Conservation (phyloP, 805 yeast genomes). For the Wickerhamomyces tratensis region DNA sequence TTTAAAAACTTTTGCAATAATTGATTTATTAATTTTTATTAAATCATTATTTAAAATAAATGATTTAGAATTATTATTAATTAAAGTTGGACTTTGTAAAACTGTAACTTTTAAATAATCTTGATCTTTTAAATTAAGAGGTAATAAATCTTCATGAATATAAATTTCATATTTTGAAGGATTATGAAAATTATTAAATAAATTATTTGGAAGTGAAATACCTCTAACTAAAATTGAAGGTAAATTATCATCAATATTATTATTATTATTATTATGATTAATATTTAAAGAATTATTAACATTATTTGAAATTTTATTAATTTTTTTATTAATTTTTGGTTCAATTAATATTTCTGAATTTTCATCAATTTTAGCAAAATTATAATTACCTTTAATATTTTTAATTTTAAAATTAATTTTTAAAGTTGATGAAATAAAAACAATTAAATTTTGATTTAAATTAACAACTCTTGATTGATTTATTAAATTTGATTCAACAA, state of each 20-base stretch:
- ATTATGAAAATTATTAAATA: conserved; percentile 18
- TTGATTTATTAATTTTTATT: background rate
- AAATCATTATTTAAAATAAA: conserved; percentile 20
- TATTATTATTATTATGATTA: conserved; percentile 13
- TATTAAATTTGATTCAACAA: conserved; percentile 63
- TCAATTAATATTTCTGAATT: conserved; percentile 69
- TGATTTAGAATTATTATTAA: background rate
- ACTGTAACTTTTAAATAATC: conserved; percentile 42
- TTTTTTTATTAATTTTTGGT: too few species aligned
- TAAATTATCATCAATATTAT: conserved; percentile 1
- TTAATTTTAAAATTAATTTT: conserved; percentile 49
- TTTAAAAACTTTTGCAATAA: conserved; percentile 43
- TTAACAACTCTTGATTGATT: conserved; percentile 76
- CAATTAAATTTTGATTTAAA: conserved; percentile 46
- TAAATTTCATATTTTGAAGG: conserved; percentile 31
- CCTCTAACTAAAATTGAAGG: conserved; percentile 40
- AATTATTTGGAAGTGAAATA: conserved; percentile 43
- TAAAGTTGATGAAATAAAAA: conserved; percentile 58
- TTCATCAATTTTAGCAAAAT: conserved; percentile 45
- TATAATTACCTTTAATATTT: conserved; percentile 29
- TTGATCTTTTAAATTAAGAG: conserved; percentile 23
- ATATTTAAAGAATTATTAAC: conserved; percentile 8
- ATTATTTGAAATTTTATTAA: too few species aligned
- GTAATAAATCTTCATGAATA: conserved; percentile 31
- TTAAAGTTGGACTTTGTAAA: conserved; percentile 36